A percentile compares a stretch with the other conserved stretches of the same genome.
Conservation (phyloP, 345 rosid species). For the Physaria fendleri region DNA sequence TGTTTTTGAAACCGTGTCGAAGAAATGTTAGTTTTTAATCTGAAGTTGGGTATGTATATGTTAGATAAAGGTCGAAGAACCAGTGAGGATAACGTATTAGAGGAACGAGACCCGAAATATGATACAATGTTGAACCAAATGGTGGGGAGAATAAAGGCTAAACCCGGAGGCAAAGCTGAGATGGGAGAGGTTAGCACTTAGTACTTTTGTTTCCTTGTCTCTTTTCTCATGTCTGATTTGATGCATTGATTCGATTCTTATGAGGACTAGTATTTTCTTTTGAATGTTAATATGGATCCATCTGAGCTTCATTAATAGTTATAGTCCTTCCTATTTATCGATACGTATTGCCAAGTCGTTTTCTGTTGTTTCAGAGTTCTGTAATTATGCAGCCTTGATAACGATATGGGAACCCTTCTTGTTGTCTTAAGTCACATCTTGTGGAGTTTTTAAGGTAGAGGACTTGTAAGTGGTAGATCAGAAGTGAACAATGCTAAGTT, state of each 20-base stretch:
- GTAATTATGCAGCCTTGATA: background rate
- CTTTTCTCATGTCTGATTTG: background rate
- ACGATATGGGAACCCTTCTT: background rate
- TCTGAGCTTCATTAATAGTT: background rate
- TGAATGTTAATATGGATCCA: background rate
- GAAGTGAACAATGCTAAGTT: slow-evolving; percentile 5
- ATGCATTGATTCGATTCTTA: background rate
- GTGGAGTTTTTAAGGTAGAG: background rate
- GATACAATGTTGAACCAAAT: slow-evolving; percentile 84
- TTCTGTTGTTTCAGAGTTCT: background rate
- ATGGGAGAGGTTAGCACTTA: slow-evolving; percentile 97
- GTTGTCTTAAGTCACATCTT: background rate
- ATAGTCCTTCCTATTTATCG: background rate
- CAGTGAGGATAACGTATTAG: slow-evolving; percentile 47
- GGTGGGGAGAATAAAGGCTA: slow-evolving; percentile 77
- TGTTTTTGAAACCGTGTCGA: background rate
- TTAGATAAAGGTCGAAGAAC: slow-evolving; percentile 36
- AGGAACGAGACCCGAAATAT: slow-evolving; percentile 59
- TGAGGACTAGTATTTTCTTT: background rate
- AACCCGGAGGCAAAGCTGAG: slow-evolving; percentile 79
- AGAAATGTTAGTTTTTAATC: background rate
- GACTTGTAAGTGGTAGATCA: background rate
- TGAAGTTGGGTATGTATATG: background rate
- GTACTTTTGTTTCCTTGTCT: background rate
- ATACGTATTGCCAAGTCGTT: background rate